Conservation (phyloP, 345 rosid species). For the Euphorbia peplus region DNA sequence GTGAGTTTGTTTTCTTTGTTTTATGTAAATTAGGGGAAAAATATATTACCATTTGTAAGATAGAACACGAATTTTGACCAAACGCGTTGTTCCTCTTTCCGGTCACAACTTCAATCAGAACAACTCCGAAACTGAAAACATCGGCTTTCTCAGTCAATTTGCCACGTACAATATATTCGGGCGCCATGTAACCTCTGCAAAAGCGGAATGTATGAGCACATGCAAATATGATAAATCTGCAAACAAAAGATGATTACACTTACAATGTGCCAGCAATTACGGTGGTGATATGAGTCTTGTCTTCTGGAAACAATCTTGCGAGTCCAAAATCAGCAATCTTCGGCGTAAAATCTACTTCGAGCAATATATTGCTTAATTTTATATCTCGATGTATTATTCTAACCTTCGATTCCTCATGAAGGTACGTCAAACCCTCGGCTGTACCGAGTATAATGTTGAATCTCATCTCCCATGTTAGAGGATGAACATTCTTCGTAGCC, state of each 20-base stretch:
- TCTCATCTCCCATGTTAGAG: conserved; percentile 56
- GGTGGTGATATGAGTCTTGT: conserved; percentile 64
- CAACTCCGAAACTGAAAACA: conserved; percentile 80
- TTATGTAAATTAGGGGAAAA: not conserved
- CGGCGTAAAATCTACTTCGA: conserved; percentile 61
- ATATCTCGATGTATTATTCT: conserved; percentile 92
- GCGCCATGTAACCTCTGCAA: conserved; percentile 90
- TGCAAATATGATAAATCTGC: not conserved
- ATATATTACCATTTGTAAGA: conserved; percentile 57
- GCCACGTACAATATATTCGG: conserved; percentile 75
- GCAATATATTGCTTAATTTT: conserved; percentile 68
- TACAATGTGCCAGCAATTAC: conserved; percentile 90
- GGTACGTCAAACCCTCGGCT: conserved; percentile 80
- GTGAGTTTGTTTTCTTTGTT: not conserved
- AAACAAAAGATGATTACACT: conserved; percentile 7
- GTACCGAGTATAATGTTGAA: conserved; percentile 57
- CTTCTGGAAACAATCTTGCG: conserved; percentile 68
- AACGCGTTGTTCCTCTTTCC: conserved; percentile 57
- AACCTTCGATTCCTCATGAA: conserved; percentile 66
- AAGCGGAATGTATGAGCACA: not conserved
- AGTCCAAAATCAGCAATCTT: conserved; percentile 95
- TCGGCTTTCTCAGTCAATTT: conserved; percentile 80
- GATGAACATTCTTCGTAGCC: conserved; percentile 42
- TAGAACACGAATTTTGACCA: conserved; percentile 35
- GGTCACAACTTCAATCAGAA: conserved; percentile 60